phyloP scores from a whole-genome alignment of 805 yeast genomes.

The Ascoidea tarda region DNA sequence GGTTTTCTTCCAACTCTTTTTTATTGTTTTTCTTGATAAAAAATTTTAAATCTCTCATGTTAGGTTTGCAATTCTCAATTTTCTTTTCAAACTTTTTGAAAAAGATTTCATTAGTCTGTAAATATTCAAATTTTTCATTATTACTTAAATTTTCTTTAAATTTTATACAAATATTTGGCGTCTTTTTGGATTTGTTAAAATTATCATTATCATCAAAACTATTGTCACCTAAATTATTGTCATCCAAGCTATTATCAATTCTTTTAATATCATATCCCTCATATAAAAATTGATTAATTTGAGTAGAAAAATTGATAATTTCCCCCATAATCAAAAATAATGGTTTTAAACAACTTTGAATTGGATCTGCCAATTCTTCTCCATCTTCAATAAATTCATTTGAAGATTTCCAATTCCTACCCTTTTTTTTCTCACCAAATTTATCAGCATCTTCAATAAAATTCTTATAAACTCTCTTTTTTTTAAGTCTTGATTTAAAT shows the following conservation, averaged over 20 bases:
- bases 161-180: too few relatives aligned
- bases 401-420: conserved; percentile 1
- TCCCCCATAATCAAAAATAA: conserved; percentile 5
- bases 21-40: too few relatives aligned
- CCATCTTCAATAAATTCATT: background rate
- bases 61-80: background rate
- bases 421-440: too few relatives aligned
- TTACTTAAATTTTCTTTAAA: too few relatives aligned
- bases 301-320: background rate
- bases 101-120: background rate
- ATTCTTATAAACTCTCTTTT: too few relatives aligned
- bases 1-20: conserved; percentile 1
- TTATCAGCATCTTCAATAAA: background rate
- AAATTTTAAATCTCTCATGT: background rate
- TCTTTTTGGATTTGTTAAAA: too few relatives aligned
- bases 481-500: too few relatives aligned
- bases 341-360: conserved; percentile 7
- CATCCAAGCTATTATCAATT: background rate
- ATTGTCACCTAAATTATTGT: background rate
- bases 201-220: too few relatives aligned
- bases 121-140: background rate
- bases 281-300: too few relatives aligned
- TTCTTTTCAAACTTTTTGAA: background rate
- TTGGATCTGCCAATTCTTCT: conserved; percentile 3
- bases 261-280: background rate